Evolutionary conservation across 2,329 filamentous ascomycete species (phyloP).

Genomic region (Hypoxylon sp.): DNA sequence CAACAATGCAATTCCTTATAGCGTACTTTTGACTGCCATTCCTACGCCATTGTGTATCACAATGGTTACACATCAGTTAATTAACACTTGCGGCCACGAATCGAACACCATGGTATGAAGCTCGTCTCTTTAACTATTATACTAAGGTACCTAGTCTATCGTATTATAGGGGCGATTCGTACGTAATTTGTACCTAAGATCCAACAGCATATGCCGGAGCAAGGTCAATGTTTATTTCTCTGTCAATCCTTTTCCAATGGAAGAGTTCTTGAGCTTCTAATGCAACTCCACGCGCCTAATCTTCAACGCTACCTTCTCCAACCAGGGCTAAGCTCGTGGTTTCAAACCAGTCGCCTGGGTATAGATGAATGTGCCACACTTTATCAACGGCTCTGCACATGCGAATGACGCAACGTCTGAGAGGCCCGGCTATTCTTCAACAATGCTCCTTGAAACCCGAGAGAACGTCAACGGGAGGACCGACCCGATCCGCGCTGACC

Average conservation of each 20-base stretch:
- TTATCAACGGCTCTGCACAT: constrained; percentile 30
- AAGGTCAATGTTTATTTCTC: background rate
- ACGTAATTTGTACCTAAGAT: constrained; percentile 9
- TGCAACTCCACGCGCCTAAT: constrained; percentile 36
- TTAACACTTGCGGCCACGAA: constrained; percentile 6
- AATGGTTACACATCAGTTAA: constrained; percentile 7
- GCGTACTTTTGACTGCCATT: constrained; percentile 1
- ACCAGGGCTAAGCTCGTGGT: constrained; percentile 29
- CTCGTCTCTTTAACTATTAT: background rate
- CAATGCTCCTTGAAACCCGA: constrained; percentile 26
- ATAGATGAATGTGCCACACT: constrained; percentile 36
- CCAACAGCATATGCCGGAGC: constrained; percentile 7
- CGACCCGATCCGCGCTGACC: constrained; percentile 33
- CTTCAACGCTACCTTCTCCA: constrained; percentile 40
- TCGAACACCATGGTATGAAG: constrained; percentile 2
- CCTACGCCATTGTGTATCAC: constrained; percentile 10
- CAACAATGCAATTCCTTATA: constrained; percentile 21
- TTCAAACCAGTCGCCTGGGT: constrained; percentile 41
- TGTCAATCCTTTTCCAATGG: constrained; percentile 17
- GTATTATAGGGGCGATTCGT: constrained; percentile 1
- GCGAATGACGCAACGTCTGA: constrained; percentile 37
- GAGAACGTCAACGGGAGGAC: constrained; percentile 24
- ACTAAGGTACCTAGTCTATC: constrained; percentile 3
- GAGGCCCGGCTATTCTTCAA: constrained; percentile 36
- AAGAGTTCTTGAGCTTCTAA: constrained; percentile 37